These are phyloP conservation scores for Trypanosoma melophagium DNA, from an alignment of 208 protist species.

Conservation along the genomic window DNA sequence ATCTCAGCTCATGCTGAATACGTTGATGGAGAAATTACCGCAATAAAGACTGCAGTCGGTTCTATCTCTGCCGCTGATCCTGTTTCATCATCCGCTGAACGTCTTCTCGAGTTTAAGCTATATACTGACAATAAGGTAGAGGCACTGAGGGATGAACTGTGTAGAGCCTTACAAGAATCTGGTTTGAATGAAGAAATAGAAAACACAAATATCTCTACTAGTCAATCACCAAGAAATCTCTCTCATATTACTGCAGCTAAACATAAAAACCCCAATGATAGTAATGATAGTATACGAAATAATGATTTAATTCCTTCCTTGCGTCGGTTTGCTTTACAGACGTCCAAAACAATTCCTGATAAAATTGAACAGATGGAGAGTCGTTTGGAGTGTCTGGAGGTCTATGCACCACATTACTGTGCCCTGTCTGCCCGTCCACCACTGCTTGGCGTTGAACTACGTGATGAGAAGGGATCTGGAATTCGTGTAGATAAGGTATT, in stretches of 20 bases:
- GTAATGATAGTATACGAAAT: not conserved
- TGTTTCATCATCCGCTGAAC: not conserved
- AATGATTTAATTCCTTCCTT: not conserved
- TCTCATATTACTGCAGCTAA: not conserved
- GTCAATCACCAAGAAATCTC: not conserved
- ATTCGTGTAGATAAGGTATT: conserved; percentile 56
- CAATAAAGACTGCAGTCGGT: not conserved
- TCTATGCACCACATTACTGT: conserved; percentile 62
- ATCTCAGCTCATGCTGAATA: conserved; percentile 15
- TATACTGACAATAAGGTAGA: conserved; percentile 23
- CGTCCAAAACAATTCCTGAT: not conserved
- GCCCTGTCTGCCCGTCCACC: conserved; percentile 50
- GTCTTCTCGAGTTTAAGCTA: not conserved
- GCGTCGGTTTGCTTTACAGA: not conserved
- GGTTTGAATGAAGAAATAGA: not conserved
- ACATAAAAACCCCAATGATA: not conserved
- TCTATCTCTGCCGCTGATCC: not conserved
- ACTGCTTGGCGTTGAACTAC: conserved; percentile 57
- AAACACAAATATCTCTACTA: not conserved
- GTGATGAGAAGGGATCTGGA: conserved; percentile 36
- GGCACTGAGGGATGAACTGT: conserved; percentile 13
- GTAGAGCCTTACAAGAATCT: conserved; percentile 5
- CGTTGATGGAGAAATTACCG: conserved; percentile 6
- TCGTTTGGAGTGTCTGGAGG: conserved; percentile 58
- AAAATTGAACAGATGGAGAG: conserved; percentile 26